Conservation (phyloP, 208 protist genomes). For the Trypanosoma grayi region DNA sequence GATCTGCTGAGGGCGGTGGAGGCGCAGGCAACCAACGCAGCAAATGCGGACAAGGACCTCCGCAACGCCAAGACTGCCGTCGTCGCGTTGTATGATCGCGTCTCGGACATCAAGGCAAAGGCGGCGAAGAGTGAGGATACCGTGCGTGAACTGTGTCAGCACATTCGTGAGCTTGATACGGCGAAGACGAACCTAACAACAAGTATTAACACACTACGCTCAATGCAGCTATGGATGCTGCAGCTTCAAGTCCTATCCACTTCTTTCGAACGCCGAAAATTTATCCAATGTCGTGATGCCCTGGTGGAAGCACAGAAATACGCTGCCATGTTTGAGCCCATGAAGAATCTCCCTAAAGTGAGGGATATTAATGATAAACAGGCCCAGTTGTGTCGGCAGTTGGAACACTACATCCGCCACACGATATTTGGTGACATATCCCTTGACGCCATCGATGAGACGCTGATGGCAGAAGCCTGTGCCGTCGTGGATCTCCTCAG, state of each 20-base stretch:
- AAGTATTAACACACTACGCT: slow-evolving; percentile 91
- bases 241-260: slow-evolving; percentile 83
- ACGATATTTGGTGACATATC: slow-evolving; percentile 77
- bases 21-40: slow-evolving; percentile 75
- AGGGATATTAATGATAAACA: slow-evolving; percentile 88
- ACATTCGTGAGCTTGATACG: slow-evolving; percentile 94
- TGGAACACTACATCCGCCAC: slow-evolving; percentile 84
- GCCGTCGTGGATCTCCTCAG: slow-evolving; percentile 87
- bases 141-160: slow-evolving; percentile 91
- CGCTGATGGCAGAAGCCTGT: slow-evolving; percentile 82
- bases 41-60: slow-evolving; percentile 81
- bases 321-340: slow-evolving; percentile 65
- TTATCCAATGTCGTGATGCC: slow-evolving; percentile 78
- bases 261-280: slow-evolving; percentile 75
- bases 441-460: slow-evolving; percentile 67
- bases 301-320: slow-evolving; percentile 86
- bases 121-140: slow-evolving; percentile 93
- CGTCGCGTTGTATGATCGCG: slow-evolving; percentile 79
- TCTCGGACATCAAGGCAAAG: slow-evolving; percentile 89
- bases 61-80: slow-evolving; percentile 84
- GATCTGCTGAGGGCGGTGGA: slow-evolving; percentile 91
- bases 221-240: slow-evolving; percentile 91
- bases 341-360: slow-evolving; percentile 85
- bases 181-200: slow-evolving; percentile 93
- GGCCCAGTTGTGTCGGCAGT: slow-evolving; percentile 65